Evolutionary conservation across 345 rosid species (phyloP).

Genomic region (Eucalyptus pauciflora): DNA sequence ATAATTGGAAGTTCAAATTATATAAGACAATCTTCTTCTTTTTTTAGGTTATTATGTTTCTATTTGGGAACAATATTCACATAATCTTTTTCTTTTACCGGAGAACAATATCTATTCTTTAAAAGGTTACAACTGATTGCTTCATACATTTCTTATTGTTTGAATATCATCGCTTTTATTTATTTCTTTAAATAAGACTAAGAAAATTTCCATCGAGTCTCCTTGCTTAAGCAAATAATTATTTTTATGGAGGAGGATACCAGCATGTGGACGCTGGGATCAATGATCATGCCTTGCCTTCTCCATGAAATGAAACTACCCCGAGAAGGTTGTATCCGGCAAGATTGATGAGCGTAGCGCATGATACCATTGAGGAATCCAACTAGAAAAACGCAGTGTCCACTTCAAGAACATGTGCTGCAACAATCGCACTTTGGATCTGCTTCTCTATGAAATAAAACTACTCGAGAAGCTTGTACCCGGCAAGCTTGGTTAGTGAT

Average conservation of each 20-base stretch:
- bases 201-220: neutral
- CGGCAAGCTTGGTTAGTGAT: no score
- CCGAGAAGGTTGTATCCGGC: conserved; percentile 75
- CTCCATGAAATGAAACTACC: conserved; percentile 36
- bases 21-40: no score
- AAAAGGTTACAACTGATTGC: neutral
- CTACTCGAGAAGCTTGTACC: no score
- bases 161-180: neutral
- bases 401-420: conserved; percentile 73
- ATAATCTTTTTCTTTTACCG: no score
- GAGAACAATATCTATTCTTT: neutral
- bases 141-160: neutral
- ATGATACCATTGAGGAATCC: conserved; percentile 73
- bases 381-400: conserved; percentile 59
- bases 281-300: conserved; percentile 32
- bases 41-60: no score
- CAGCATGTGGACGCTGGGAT: neutral
- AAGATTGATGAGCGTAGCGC: conserved; percentile 69
- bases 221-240: neutral
- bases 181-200: neutral
- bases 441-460: conserved; percentile 4
- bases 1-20: no score
- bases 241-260: neutral
- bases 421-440: conserved; percentile 67
- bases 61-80: no score